A percentile compares a stretch with the other conserved stretches of the same genome.
Evolutionary conservation across 441 rosid genomes (phyloP).

Genomic region (Adansonia madagascariensis): DNA sequence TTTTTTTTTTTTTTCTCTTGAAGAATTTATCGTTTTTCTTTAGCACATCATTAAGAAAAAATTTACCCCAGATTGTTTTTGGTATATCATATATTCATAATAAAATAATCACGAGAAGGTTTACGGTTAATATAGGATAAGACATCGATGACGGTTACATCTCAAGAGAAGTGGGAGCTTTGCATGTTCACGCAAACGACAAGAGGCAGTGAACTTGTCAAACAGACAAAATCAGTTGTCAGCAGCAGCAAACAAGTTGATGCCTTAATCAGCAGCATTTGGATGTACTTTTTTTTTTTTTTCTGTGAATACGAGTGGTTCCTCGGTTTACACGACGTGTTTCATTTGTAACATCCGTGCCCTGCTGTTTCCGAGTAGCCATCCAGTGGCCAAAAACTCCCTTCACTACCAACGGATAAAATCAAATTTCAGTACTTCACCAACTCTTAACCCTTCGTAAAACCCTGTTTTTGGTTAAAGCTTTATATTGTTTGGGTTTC

Average conservation of each 20-base stretch:
- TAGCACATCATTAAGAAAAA: too few species aligned
- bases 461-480: constrained; percentile 23
- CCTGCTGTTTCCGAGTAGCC: constrained; percentile 21
- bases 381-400: background rate
- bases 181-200: constrained; percentile 9
- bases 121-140: background rate
- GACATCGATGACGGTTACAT: constrained; percentile 13
- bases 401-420: background rate
- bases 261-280: background rate
- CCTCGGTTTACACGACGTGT: constrained; percentile 41
- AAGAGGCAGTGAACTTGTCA: background rate
- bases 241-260: constrained; percentile 13
- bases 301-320: constrained; percentile 25
- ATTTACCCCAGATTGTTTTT: too few species aligned
- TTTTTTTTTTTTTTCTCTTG: too few species aligned
- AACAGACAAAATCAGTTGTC: background rate
- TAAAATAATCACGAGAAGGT: background rate
- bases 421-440: background rate
- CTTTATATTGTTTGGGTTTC: background rate
- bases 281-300: background rate
- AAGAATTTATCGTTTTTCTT: too few species aligned
- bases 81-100: too few species aligned
- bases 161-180: constrained; percentile 25
- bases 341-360: background rate
- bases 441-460: background rate